Conservation (phyloP, 108 stramenopile genomes). For the Fragilariopsis cylindrus region DNA sequence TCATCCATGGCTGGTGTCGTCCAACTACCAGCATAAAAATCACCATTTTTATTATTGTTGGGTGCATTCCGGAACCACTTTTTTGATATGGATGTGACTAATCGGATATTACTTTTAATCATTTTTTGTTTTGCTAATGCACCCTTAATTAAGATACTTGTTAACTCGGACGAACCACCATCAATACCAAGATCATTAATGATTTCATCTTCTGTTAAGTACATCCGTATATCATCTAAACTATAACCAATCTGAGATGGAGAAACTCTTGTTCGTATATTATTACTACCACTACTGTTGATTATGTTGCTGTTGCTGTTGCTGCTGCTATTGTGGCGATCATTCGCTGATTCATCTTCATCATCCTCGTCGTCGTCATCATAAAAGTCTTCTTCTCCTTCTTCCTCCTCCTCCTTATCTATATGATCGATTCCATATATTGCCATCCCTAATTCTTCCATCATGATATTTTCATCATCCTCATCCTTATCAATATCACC, state of each 20-base stretch:
- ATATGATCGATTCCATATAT: slow-evolving; percentile 4
- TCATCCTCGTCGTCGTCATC: neutral
- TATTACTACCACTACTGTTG: neutral
- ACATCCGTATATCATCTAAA: slow-evolving; percentile 26
- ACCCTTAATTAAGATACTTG: slow-evolving; percentile 54
- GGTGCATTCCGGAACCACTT: slow-evolving; percentile 38
- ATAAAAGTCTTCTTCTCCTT: slow-evolving; percentile 5
- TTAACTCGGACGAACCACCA: slow-evolving; percentile 55
- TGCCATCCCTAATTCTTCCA: slow-evolving; percentile 10
- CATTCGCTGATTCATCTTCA: neutral
- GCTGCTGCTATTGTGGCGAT: neutral
- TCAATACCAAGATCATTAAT: slow-evolving; percentile 34
- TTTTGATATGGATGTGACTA: slow-evolving; percentile 77
- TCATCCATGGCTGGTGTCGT: slow-evolving; percentile 70
- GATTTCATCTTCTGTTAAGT: slow-evolving; percentile 56
- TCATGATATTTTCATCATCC: slow-evolving; percentile 4
- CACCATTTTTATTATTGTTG: slow-evolving; percentile 11
- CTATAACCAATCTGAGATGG: neutral
- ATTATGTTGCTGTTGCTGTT: neutral
- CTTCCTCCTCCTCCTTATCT: slow-evolving; percentile 15
- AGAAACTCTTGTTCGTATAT: neutral
- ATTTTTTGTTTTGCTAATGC: slow-evolving; percentile 58
- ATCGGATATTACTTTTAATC: slow-evolving; percentile 63
- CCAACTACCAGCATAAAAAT: slow-evolving; percentile 3
- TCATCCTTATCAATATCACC: slow-evolving; percentile 2